A percentile compares a stretch with the other conserved stretches of the same genome.
Conservation (phyloP, 192 early-diverging fungal species). For the Podochytrium sp. region DNA sequence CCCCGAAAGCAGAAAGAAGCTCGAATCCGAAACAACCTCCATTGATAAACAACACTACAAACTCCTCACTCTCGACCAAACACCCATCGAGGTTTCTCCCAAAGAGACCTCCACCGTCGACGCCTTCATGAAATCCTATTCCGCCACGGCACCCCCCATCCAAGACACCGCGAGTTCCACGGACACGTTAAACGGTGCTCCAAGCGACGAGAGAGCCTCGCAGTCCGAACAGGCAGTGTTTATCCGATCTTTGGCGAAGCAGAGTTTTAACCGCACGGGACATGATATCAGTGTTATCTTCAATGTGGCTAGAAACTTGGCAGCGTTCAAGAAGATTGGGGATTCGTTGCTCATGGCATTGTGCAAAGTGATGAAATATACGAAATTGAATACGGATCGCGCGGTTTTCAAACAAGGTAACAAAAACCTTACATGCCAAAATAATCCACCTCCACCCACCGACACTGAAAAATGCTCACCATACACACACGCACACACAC, state of each 20-base stretch:
- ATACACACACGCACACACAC: neutral
- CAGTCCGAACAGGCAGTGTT: neutral
- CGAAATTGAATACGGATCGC: neutral
- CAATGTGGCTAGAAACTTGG: neutral
- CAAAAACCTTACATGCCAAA: too few species aligned
- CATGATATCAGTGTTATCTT: slow-evolving; percentile 13
- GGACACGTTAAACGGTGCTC: neutral
- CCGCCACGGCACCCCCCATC: neutral
- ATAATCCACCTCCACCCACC: too few species aligned
- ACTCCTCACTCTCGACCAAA: neutral
- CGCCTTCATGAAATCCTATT: neutral
- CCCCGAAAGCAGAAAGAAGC: neutral
- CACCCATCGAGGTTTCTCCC: neutral
- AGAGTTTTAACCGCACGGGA: neutral
- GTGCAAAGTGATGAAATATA: slow-evolving; percentile 13
- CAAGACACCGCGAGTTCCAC: neutral
- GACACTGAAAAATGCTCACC: too few species aligned
- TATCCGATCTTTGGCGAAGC: neutral
- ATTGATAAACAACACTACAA: neutral
- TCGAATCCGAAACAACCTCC: neutral
- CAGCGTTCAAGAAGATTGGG: slow-evolving; percentile 18
- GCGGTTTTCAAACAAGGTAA: slow-evolving; percentile 30
- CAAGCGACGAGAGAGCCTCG: neutral
- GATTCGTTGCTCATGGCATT: slow-evolving; percentile 3
- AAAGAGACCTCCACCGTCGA: neutral